Evolutionary conservation across 371 early-diverging fungal species (phyloP), one percentile per base, ranked within the genome.

Genomic region (Mucor saturninus): DNA sequence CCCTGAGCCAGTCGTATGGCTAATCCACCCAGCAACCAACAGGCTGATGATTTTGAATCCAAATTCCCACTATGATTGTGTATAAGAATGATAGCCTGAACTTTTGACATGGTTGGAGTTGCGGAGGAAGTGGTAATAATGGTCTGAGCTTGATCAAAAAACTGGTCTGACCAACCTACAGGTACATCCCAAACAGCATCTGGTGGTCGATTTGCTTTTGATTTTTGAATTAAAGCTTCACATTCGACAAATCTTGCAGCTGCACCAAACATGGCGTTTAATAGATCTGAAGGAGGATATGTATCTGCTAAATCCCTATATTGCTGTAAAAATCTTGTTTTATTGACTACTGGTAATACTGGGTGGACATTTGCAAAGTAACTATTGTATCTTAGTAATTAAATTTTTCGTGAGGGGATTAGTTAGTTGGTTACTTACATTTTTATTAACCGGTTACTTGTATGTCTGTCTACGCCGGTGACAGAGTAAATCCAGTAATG

Each of bases 241-340:
- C 72, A 73, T 58, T 80, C 81, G 8, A 74, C 73, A 54, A 75
- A 80, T 10, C 81, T 62, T 13, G 77, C 81, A 11, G 81, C 81
- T 11, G 81, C 77, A 38, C 81, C 81, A 54, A 80, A 69, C 81
- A 80, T 80, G 21, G 81, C 77, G 64, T 80, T 80, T 4, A 80
- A 50, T 29, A 80, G 32, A 39, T 75, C 77, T 6, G 73, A 56
- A 1, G 74, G 57, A 2, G 81, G 81, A 59, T 74, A 80, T 4
- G 71, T 65, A 11, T 75, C 68, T 30, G 67, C 58, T 59, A 69
- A 68, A 54, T 77, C 77, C 5, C 81, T 73, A 31, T 81, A 81
- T 38, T 78, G 81, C 49, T 66, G 30, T 35, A 81, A 43, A 54
- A 81, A 81, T 29, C 69, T 58, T 5, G 65, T 61, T 53, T 81